Evolutionary conservation across 1,139 yeast genomes (phyloP), one percentile per base, ranked within the genome.

Genomic region (Hyphopichia pseudoburtonii): DNA sequence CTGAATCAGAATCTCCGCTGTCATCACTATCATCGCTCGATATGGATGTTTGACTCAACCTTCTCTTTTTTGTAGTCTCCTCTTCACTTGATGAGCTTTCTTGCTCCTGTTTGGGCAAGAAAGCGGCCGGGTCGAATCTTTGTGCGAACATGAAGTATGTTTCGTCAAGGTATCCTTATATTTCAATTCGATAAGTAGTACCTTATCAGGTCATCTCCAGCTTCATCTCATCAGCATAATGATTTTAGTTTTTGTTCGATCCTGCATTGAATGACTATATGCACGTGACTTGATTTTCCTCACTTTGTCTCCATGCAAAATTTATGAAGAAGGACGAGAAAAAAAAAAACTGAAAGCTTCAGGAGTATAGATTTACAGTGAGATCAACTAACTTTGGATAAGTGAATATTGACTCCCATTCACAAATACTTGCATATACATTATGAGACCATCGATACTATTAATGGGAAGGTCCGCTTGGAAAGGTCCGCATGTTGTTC

Each of bases 401-500:
- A n/a, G n/a, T n/a, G n/a, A n/a, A n/a, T n/a, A n/a, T n/a, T n/a
- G n/a, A n/a, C n/a, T n/a, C n/a, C n/a, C n/a, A n/a, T n/a, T n/a
- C n/a, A n/a, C n/a, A n/a, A n/a, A n/a, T n/a, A n/a, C n/a, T n/a
- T n/a, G 10, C 23, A 21, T 21, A 7, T 21, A 23, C 11, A n/a
- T n/a, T n/a, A 85, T 85, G 94, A 76, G 78, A 62, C 73, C 85
- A 34, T 60, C 83, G 23, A 54, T 78, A 41, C 61, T 78, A 35
- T 66, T 85, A 44, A 56, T 52, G 33, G 74, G 75, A 46, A 78
- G 95, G 52, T 82, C 95, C 1, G 87, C 83, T 10, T 86, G 95
- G 95, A 86, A 86, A 58, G 96, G 97, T 18, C 98, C 98, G 6
- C 85, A 84, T 56, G 84, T 92, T 44, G 97, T 90, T 15, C 97